A percentile compares a stretch with the other conserved stretches of the same genome.
These are phyloP conservation scores for Coemansia sp. DNA, from an alignment of 192 early-diverging fungal genomes.

Conservation along the genomic window DNA sequence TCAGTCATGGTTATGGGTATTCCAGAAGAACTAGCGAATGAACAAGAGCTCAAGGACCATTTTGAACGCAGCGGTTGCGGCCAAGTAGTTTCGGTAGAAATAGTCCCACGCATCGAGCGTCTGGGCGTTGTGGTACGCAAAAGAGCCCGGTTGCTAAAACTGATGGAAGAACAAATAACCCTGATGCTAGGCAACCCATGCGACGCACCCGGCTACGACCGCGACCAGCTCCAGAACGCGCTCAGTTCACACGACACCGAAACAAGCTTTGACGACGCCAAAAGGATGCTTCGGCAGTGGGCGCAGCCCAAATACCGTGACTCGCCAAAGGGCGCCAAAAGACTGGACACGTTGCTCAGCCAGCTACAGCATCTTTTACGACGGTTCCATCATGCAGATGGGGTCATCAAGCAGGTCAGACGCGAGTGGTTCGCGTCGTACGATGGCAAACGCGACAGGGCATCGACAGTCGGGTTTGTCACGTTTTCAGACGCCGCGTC, in stretches of 20 bases:
- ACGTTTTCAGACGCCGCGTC: conserved; percentile 41
- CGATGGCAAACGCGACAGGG: conserved; percentile 37
- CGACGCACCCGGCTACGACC: conserved; percentile 61
- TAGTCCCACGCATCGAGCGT: conserved; percentile 55
- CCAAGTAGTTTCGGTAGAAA: conserved; percentile 62
- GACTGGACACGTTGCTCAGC: conserved; percentile 35
- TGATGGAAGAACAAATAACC: conserved; percentile 59
- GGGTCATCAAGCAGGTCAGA: conserved; percentile 47
- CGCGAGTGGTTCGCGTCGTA: conserved; percentile 43
- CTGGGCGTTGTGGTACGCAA: conserved; percentile 61
- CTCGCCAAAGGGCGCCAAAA: conserved; percentile 12
- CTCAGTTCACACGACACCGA: conserved; percentile 16
- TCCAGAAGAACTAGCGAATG: conserved; percentile 58
- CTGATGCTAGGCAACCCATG: conserved; percentile 73
- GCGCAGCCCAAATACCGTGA: conserved; percentile 20
- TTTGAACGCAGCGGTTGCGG: conserved; percentile 62
- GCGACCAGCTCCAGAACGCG: conserved; percentile 32
- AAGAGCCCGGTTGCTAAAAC: conserved; percentile 55
- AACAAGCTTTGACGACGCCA: conserved; percentile 1
- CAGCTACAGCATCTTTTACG: conserved; percentile 57
- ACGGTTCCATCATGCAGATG: conserved; percentile 62
- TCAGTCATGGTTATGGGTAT: conserved; percentile 71
- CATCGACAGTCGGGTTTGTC: conserved; percentile 46
- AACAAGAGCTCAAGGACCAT: conserved; percentile 59
- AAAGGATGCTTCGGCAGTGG: conserved; percentile 32